Conservation (phyloP, 208 protist species). For the Trichomonas tenax region DNA sequence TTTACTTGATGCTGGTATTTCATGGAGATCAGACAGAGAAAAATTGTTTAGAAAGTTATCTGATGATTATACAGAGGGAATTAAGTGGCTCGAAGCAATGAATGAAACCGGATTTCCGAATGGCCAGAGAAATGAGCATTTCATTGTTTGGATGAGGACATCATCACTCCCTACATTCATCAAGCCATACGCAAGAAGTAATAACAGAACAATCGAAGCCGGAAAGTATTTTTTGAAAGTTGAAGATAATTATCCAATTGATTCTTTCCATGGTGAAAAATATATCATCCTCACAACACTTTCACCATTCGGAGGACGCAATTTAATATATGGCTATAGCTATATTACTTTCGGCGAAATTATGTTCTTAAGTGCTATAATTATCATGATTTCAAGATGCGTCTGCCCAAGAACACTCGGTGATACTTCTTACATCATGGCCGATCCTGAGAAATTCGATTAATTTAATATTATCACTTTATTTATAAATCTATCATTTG, state of each 20-base stretch:
- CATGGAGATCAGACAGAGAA: background rate
- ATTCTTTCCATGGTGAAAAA: constrained; percentile 73
- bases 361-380: constrained; percentile 56
- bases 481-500: background rate
- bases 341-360: constrained; percentile 70
- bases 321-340: constrained; percentile 66
- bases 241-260: constrained; percentile 48
- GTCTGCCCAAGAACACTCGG: constrained; percentile 42
- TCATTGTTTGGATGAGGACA: constrained; percentile 90
- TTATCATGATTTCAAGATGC: constrained; percentile 51
- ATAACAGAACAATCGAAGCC: constrained; percentile 38
- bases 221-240: constrained; percentile 12
- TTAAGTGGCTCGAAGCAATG: background rate
- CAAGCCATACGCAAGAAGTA: constrained; percentile 83
- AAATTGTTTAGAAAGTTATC: background rate
- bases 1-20: background rate
- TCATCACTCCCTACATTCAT: constrained; percentile 79
- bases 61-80: background rate
- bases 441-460: background rate
- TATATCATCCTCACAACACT: constrained; percentile 69
- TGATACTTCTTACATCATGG: constrained; percentile 38
- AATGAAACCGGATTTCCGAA: background rate
- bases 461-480: background rate
- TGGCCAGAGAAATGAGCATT: constrained; percentile 65
- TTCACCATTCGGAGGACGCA: constrained; percentile 77